phyloP scores from a whole-genome alignment of 306 rosid genomes.

The Cucumis sativus region Cucumber_9930_V3 NC_026659.2:421001-421500 shows the following conservation, averaged over 20 bases:
- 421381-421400: slow-evolving; percentile 79
- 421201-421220: slow-evolving; percentile 64
- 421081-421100: neutral
- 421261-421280: slow-evolving; percentile 20
- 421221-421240: slow-evolving; percentile 55
- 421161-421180: slow-evolving; percentile 80
- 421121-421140: slow-evolving; percentile 86
- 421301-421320: neutral
- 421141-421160: slow-evolving; percentile 77
- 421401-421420: slow-evolving; percentile 65
- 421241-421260: slow-evolving; percentile 64
- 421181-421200: slow-evolving; percentile 74
- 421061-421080: neutral
- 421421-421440: slow-evolving; percentile 69
- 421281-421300: neutral
- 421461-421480: slow-evolving; percentile 48
- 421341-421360: slow-evolving; percentile 27
- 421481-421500: slow-evolving; percentile 61
- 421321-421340: neutral
- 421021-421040: neutral
- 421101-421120: slow-evolving; percentile 59
- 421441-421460: slow-evolving; percentile 56
- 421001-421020: neutral
- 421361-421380: slow-evolving; percentile 83
- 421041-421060: neutral